Evolutionary conservation across 805 yeast genomes (phyloP), one percentile per base, ranked within the genome.

Genomic region (Priceomyces haplophilus): DNA sequence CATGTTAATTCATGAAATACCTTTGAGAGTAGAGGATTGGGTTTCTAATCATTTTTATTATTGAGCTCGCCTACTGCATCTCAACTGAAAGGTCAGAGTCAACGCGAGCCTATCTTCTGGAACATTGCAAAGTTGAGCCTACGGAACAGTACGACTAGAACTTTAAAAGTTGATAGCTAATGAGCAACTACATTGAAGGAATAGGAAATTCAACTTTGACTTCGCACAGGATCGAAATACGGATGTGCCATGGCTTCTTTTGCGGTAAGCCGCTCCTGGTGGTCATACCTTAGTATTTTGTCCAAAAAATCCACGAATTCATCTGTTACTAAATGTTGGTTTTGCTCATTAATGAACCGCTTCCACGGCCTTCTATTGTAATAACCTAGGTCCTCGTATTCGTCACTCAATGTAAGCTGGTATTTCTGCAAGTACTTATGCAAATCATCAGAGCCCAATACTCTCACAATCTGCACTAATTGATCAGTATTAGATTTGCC

Each of bases 401-500:
- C 96, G 25, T 79, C 77, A 38, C 87, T 82, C 49, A 89, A 73
- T 37, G 73, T 72, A 49, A 89, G 75, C 32, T 78, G 78, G 62
- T 88, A 89, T 59, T 83, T 85, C 40, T 72, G 65, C 50, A 85
- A 70, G 61, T 88, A 88, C 38, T 65, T 67, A 56, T 80, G 68
- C 41, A 89, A 71, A 50, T 82, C 90, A 45, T 83, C 85, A 1
- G 96, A 85, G 16, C 97, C 97, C 53, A 89, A 73, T 1, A 89
- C 93, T 47, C 87, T 77, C 11, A 89, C 96, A 48, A 89, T 88
- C 62, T 88, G 90, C 18, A 89, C 95, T 55, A 89, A 69, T 67
- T 89, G 97, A 67, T 89, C 96, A 32, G 89, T 86, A 62, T 89
- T 89, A 16, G 95, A 85, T 48, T 86, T 83, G 16, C 96, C 97